Evolutionary conservation across 179 eudicot genomes (phyloP), one percentile per base, ranked within the genome.

Genomic region (Silene vulgaris): DNA sequence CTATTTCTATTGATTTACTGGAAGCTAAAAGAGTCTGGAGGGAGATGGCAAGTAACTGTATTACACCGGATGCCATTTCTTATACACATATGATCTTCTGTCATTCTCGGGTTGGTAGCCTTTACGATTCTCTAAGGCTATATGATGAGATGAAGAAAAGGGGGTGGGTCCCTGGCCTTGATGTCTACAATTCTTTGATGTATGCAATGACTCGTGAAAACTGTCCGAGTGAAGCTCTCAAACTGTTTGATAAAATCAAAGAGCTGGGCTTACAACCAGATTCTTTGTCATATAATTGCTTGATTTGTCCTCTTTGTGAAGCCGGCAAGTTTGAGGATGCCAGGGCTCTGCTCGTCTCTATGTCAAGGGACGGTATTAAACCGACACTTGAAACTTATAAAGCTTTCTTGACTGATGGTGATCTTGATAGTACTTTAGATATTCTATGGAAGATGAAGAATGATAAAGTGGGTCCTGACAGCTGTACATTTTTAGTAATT

Each of bases 21-120:
- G 96, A 92, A 87, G 92, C 98, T 48, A 94, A 90, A 82, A 82
- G 98, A 82, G 80, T 92, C 17, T 94, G 98, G 98, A 88, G 96
- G 82, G 94, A 92, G 79, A 94, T 94, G 98, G 83, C 92, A 56
- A 85, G 79, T 56, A 77, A 79, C 74, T 92, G 96, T 74, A 79
- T 94, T 40, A 70, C 75, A 21, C 97, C 97, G 60, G 76, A 94
- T 76, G 89, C 83, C 50, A 77, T 74, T 63, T 88, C 98, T 61
- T 94, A 90, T 76, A 82, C 88, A 14, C 90, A 81, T 87, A 87
- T 94, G 90, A 90, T 94, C 69, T 94, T 94, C 20, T 89, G 97
- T 80, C 85, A 86, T 74, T 92, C 98, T 8, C 88, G 78, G 61
- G 90, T 77, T 3, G 83, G 89, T 52, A 90, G 90, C 81, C 92